Evolutionary conservation across 2,329 filamentous ascomycete genomes (phyloP).

Genomic region (Verticillium zaregamsianum): DNA sequence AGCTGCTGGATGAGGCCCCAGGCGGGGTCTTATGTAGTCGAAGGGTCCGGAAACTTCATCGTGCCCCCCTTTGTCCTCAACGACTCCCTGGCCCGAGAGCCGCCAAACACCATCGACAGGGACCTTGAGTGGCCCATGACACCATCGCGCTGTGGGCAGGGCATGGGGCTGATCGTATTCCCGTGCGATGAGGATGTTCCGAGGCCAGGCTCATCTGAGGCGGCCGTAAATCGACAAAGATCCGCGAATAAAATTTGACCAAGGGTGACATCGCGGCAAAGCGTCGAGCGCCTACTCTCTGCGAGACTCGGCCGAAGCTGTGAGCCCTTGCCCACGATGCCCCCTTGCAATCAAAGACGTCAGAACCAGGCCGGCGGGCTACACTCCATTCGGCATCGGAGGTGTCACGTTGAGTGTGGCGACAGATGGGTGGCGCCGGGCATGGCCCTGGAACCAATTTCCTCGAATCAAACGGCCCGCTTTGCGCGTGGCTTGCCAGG

Average conservation of each 20-base stretch:
- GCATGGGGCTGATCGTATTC: not conserved
- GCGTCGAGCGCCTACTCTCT: not conserved
- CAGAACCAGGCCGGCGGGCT: not conserved
- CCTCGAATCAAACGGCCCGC: not conserved
- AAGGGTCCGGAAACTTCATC: not conserved
- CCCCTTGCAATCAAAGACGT: not conserved
- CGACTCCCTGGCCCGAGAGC: not conserved
- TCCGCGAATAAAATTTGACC: not conserved
- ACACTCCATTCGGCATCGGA: not conserved
- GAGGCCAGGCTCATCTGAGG: not conserved
- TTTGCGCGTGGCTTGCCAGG: not conserved
- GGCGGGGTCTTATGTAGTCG: not conserved
- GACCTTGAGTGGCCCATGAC: not conserved
- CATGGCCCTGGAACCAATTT: not conserved
- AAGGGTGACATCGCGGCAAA: not conserved
- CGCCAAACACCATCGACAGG: not conserved
- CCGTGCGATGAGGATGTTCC: not conserved
- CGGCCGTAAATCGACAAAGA: not conserved
- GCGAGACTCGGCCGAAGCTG: not conserved
- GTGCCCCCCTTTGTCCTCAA: not conserved
- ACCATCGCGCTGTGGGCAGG: not conserved
- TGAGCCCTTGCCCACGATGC: not conserved
- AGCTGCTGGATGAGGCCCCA: not conserved
- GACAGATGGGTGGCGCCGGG: not conserved
- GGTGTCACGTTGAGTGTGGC: not conserved